phyloP scores from a whole-genome alignment of 2,329 filamentous ascomycete genomes.

The Talaromyces islandicus region DNA sequence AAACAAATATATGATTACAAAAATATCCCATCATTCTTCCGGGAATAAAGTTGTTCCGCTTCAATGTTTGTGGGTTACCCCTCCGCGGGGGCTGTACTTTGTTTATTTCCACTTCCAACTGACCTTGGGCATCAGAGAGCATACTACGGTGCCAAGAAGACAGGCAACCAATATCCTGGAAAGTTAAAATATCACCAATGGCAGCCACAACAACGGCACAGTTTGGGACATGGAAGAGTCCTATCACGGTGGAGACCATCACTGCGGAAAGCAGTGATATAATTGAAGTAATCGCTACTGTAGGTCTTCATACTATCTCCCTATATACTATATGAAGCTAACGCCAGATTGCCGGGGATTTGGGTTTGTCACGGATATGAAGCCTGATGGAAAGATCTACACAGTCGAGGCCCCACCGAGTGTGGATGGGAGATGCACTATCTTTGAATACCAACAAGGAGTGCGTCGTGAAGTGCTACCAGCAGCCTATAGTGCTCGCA shows the following conservation, averaged over 20 bases:
- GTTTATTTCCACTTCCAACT: not conserved
- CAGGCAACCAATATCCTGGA: not conserved
- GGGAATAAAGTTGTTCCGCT: not conserved
- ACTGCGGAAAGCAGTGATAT: conserved; percentile 27
- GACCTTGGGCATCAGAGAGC: no score
- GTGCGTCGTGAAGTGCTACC: conserved; percentile 39
- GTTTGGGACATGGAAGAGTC: conserved; percentile 36
- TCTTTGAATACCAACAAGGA: conserved; percentile 38
- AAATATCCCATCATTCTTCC: not conserved
- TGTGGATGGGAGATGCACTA: conserved; percentile 37
- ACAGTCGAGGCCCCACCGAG: conserved; percentile 30
- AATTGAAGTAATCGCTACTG: conserved; percentile 25
- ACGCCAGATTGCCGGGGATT: conserved; percentile 6
- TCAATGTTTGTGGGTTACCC: not conserved
- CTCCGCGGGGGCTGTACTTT: not conserved
- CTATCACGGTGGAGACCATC: conserved; percentile 30
- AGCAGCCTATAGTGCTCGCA: conserved; percentile 37
- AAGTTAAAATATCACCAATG: not conserved
- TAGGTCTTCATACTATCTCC: conserved; percentile 12
- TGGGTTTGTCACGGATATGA: conserved; percentile 16
- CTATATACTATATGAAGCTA: not conserved
- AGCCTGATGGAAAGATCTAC: conserved; percentile 20
- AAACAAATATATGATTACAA: no score
- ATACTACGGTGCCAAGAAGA: not conserved
- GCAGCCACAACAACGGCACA: not conserved